Percentiles rank a stretch among this genome's conserved stretches.
phyloP scores from a whole-genome alignment of 345 rosid species.

The Arabidopsis thaliana region DNA sequence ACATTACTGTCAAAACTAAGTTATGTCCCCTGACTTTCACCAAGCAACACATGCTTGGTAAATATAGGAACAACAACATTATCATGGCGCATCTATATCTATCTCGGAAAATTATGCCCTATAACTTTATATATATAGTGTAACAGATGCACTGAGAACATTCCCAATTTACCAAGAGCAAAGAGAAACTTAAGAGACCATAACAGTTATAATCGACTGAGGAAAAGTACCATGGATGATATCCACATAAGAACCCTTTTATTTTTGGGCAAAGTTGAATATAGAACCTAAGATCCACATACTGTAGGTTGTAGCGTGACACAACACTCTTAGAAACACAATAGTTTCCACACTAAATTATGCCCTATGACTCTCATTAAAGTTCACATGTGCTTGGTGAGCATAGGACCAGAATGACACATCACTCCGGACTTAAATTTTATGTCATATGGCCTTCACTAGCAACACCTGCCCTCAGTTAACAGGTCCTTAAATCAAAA shows the following conservation, averaged over 20 bases:
- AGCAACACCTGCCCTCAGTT: not conserved
- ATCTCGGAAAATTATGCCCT: not conserved
- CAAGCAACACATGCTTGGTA: not conserved
- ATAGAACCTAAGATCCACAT: not conserved
- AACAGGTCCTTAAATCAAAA: not conserved
- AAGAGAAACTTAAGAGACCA: too few relatives aligned
- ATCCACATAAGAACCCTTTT: too few relatives aligned
- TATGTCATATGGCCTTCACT: not conserved
- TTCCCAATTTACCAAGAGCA: too few relatives aligned
- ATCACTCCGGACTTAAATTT: not conserved
- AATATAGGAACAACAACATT: not conserved
- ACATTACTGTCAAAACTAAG: too few relatives aligned
- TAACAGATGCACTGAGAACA: not conserved
- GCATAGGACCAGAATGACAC: conserved; percentile 1
- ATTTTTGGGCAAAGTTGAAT: not conserved
- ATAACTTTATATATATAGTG: not conserved
- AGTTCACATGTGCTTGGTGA: not conserved
- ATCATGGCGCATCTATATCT: not conserved
- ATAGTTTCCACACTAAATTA: not conserved
- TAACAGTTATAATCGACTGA: too few relatives aligned
- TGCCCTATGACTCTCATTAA: not conserved
- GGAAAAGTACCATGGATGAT: not conserved
- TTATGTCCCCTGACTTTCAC: not conserved
- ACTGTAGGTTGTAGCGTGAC: not conserved
- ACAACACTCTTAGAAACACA: not conserved